A percentile compares a stretch with the other conserved stretches of the same genome.
phyloP scores from a whole-genome alignment of 73 alveolate species.

The Stentor roeselii region DNA sequence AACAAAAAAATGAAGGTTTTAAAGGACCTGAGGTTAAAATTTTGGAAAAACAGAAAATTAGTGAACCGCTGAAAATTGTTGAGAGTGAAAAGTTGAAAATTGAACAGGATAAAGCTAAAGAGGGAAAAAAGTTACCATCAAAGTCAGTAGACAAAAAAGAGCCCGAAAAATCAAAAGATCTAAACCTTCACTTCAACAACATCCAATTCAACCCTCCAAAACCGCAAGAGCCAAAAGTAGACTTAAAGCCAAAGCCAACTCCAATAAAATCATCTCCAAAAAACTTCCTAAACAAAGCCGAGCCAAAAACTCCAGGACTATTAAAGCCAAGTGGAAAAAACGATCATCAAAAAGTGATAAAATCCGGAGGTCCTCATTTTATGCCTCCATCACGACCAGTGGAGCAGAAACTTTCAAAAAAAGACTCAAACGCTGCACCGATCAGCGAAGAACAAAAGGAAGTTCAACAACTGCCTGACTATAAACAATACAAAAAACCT shows the following conservation, averaged over 20 bases:
- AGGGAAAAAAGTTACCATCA: not conserved
- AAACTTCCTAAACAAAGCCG: not conserved
- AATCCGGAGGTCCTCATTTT: not conserved
- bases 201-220: not conserved
- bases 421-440: not conserved
- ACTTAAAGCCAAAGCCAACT: not conserved
- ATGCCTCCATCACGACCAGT: not conserved
- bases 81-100: not conserved
- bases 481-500: too few relatives aligned
- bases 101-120: not conserved
- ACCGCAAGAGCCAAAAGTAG: not conserved
- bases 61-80: not conserved
- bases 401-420: not conserved
- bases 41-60: not conserved
- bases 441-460: not conserved
- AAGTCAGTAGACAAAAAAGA: not conserved
- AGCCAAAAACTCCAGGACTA: not conserved
- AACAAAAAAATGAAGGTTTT: too few relatives aligned
- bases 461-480: not conserved
- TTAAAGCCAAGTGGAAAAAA: too few relatives aligned
- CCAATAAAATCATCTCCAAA: not conserved
- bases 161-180: not conserved
- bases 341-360: not conserved
- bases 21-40: too few relatives aligned
- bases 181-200: not conserved